A percentile compares a stretch with the other conserved stretches of the same genome.
Evolutionary conservation across 805 yeast genomes (phyloP).

Genomic region (Candida patagonica): DNA sequence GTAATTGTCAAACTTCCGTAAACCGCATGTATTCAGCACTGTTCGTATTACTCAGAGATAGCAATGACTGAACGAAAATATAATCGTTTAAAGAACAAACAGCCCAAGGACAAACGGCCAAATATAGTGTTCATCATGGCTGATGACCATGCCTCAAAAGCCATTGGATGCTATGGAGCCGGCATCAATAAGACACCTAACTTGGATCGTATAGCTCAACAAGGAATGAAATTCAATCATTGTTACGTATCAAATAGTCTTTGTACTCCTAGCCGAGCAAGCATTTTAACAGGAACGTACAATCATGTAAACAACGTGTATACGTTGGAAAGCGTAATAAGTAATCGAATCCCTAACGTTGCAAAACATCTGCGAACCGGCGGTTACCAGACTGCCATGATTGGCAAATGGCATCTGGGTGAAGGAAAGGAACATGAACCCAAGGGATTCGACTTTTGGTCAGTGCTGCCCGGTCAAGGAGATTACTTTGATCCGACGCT

Average conservation of each 20-base stretch:
- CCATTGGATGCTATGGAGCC: constrained; percentile 6
- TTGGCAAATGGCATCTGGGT: constrained; percentile 10
- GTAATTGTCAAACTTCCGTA: too few species aligned
- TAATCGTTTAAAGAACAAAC: neutral
- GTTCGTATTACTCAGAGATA: too few species aligned
- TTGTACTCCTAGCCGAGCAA: constrained; percentile 9
- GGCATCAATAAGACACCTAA: constrained; percentile 36
- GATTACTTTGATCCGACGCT: too few species aligned
- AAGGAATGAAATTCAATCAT: constrained; percentile 44
- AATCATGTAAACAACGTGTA: constrained; percentile 7
- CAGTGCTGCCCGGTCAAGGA: too few species aligned
- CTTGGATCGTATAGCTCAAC: constrained; percentile 34
- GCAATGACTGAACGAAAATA: too few species aligned
- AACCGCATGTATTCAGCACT: too few species aligned
- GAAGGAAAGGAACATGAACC: too few species aligned
- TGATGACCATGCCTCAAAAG: constrained; percentile 8
- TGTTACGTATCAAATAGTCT: constrained; percentile 36
- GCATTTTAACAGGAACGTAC: constrained; percentile 7
- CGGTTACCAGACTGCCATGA: constrained; percentile 7
- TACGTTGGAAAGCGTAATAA: too few species aligned
- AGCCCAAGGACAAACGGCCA: constrained; percentile 2
- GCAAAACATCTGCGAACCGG: constrained; percentile 2
- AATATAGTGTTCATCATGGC: constrained; percentile 8
- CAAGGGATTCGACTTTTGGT: too few species aligned
- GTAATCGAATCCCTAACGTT: too few species aligned